Evolutionary conservation across 1,284 basidiomycete species (phyloP), one percentile per base, ranked within the genome.

Genomic region (Grifola frondosa): DNA sequence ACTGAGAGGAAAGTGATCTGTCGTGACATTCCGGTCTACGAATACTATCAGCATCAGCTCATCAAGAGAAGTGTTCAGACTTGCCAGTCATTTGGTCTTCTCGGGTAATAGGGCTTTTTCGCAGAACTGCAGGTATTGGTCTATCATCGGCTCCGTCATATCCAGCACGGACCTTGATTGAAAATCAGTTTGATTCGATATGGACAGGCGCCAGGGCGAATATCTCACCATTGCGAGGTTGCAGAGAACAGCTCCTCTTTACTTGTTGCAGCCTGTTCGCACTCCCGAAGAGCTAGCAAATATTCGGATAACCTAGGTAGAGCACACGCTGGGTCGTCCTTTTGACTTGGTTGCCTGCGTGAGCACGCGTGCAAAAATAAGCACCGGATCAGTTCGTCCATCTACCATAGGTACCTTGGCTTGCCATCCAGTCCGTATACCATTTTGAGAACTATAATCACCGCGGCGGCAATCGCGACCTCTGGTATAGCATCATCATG

Each of bases 401-500:
- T n/a, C n/a, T n/a, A 31, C 11, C 7, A 31, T 9, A 20, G 69
- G 39, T 53, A 81, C 87, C 87, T 77, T 36, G 59, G 49, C 47
- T 65, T 66, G n/a, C 81, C 88, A 62, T 93, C 90, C 22, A 94
- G 61, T 1, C 91, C 91, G 57, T 94, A 93, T 9, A 84, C 75
- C 69, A 94, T 70, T 66, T 93, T 94, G 60, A 93, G 71, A 22
- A 84, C 78, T 4, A 93, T 70, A 13, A 93, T 71, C 40, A 79
- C 76, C 6, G 74, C 74, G 1, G 80, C 81, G 34, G 81, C 67
- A 17, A 95, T 67, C 5, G 80, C 75, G 20, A 91, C 69, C 61
- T 96, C 93, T n/a, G 87, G 80, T 8, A 91, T 81, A 16, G 80
- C 73, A 55, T 75, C 77, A 60, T 88, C 84, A 44, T 70, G 68